A percentile compares a stretch with the other conserved stretches of the same genome.
Conservation (phyloP, 179 eudicot genomes). For the Heliamphora pulchella region DNA sequence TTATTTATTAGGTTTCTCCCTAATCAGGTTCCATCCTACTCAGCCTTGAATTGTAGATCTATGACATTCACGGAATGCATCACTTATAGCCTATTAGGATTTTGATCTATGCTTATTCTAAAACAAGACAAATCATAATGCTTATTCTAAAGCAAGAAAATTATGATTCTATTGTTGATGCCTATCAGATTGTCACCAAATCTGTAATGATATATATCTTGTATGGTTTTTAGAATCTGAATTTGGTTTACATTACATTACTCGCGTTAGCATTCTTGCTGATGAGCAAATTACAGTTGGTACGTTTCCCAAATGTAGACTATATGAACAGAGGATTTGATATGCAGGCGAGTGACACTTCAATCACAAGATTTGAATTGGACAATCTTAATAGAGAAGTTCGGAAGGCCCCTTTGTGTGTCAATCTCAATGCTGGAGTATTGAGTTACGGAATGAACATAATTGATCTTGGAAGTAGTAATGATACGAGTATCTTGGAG, state of each 20-base stretch:
- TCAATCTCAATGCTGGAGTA: constrained; percentile 18
- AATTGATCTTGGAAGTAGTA: constrained; percentile 18
- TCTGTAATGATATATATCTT: background rate
- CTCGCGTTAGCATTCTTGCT: background rate
- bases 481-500: constrained; percentile 15
- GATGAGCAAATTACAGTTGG: constrained; percentile 15
- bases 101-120: background rate
- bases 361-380: constrained; percentile 15
- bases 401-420: constrained; percentile 13
- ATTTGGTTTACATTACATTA: background rate
- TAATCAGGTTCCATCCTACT: background rate
- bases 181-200: background rate
- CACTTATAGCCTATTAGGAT: background rate
- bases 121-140: background rate
- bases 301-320: constrained; percentile 19
- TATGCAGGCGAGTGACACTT: constrained; percentile 12
- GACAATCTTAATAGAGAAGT: constrained; percentile 17
- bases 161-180: background rate
- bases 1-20: background rate
- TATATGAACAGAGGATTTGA: constrained; percentile 10
- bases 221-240: background rate
- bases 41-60: background rate
- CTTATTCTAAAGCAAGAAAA: background rate
- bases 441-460: constrained; percentile 22
- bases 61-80: background rate